Evolutionary conservation across 2,329 filamentous ascomycete genomes (phyloP).

Genomic region (Botrytis aclada): DNA sequence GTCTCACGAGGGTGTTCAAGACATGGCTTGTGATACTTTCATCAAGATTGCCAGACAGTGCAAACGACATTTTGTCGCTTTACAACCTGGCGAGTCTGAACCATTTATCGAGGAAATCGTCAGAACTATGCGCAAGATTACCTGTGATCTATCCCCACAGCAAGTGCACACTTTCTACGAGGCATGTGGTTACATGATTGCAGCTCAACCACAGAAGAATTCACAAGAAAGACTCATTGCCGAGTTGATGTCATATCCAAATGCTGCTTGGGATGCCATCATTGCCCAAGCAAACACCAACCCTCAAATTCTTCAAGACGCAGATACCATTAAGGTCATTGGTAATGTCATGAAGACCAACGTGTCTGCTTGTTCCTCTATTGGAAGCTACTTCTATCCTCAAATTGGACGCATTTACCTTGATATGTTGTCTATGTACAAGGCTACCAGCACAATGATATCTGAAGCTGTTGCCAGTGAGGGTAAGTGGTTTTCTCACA

Average conservation of each 20-base stretch:
- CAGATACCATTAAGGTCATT: conserved; percentile 96
- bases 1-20: conserved; percentile 97
- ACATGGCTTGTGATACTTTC: conserved; percentile 99
- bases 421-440: conserved; percentile 99
- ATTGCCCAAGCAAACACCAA: conserved; percentile 84
- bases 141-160: conserved; percentile 88
- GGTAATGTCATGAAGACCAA: conserved; percentile 99
- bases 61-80: conserved; percentile 91
- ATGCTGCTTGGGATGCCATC: conserved; percentile 92
- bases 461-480: conserved; percentile 86
- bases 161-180: conserved; percentile 99
- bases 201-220: conserved; percentile 91
- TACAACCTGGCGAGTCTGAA: conserved; percentile 90
- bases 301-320: conserved; percentile 82
- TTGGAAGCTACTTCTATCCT: conserved; percentile 95
- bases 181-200: conserved; percentile 98
- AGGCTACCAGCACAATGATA: conserved; percentile 92
- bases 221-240: conserved; percentile 87
- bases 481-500: conserved; percentile 49
- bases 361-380: conserved; percentile 94
- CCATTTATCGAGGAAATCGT: conserved; percentile 99
- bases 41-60: conserved; percentile 99
- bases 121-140: conserved; percentile 91
- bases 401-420: conserved; percentile 97
- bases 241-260: conserved; percentile 91